phyloP scores from a whole-genome alignment of 352 stramenopile species.

The Phytophthora fragariae region DNA sequence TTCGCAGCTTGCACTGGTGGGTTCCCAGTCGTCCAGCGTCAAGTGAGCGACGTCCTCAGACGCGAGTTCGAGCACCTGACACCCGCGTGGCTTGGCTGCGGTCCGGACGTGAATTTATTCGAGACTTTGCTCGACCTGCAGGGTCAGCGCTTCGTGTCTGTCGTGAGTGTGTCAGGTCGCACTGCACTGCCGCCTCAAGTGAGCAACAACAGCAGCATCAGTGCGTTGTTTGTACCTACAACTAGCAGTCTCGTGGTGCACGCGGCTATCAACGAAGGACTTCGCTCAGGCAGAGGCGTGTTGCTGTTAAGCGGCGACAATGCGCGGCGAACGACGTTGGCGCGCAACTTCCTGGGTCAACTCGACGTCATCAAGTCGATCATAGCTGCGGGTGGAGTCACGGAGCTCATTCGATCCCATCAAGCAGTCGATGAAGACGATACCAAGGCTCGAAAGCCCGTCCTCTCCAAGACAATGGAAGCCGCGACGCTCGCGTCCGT shows the following conservation, averaged over 20 bases:
- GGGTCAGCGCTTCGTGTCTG: conserved; percentile 38
- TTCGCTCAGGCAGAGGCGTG: conserved; percentile 46
- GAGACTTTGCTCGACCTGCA: conserved; percentile 49
- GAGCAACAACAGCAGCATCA: conserved; percentile 4
- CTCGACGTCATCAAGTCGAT: conserved; percentile 30
- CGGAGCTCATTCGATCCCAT: not conserved
- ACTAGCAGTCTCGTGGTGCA: conserved; percentile 52
- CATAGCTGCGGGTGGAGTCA: conserved; percentile 14
- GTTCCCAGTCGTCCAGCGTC: conserved; percentile 23
- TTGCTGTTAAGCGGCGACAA: conserved; percentile 46
- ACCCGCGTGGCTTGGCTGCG: conserved; percentile 29
- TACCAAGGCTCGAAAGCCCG: conserved; percentile 10
- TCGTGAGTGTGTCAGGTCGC: conserved; percentile 3
- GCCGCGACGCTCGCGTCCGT: conserved; percentile 43
- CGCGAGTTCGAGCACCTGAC: conserved; percentile 43
- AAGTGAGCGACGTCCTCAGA: conserved; percentile 44
- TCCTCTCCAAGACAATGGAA: conserved; percentile 5
- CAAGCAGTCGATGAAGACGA: not conserved
- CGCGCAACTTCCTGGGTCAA: conserved; percentile 50
- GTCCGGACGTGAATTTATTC: conserved; percentile 44
- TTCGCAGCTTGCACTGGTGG: conserved; percentile 41
- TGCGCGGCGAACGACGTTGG: conserved; percentile 43
- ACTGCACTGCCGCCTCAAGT: conserved; percentile 2
- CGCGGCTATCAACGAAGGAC: conserved; percentile 43
- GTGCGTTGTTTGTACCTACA: conserved; percentile 53